A percentile compares a stretch with the other conserved stretches of the same genome.
phyloP scores from a whole-genome alignment of 208 protist genomes.

The Acanthamoeba castellanii region DNA sequence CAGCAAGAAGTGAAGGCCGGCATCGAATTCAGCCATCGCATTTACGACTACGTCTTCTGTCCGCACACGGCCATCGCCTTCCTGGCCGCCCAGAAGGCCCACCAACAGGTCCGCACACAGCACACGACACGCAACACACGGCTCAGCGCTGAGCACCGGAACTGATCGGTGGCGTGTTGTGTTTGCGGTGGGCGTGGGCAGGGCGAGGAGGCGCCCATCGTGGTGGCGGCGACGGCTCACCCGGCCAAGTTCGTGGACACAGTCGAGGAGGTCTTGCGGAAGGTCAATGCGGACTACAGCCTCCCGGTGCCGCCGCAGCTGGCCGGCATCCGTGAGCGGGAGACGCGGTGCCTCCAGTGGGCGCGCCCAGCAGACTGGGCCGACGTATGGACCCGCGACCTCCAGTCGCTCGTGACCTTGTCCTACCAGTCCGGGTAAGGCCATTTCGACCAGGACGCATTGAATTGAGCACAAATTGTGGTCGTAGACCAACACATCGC shows the following conservation, averaged over 20 bases:
- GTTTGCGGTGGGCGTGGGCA: not conserved
- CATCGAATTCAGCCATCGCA: not conserved
- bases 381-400: slow-evolving; percentile 10
- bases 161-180: not conserved
- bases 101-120: not conserved
- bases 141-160: too few relatives aligned
- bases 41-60: slow-evolving; percentile 67
- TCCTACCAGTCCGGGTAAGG: not conserved
- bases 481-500: too few relatives aligned
- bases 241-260: slow-evolving; percentile 80
- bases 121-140: not conserved
- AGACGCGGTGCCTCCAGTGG: slow-evolving; percentile 55
- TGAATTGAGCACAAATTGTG: too few relatives aligned
- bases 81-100: not conserved
- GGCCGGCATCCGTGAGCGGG: slow-evolving; percentile 34
- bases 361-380: not conserved
- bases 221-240: slow-evolving; percentile 76
- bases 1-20: slow-evolving; percentile 65
- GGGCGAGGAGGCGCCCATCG: not conserved
- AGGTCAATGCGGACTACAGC: not conserved
- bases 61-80: slow-evolving; percentile 80
- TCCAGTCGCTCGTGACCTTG: not conserved
- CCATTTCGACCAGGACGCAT: too few relatives aligned
- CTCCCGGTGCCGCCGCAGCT: slow-evolving; percentile 42
- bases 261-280: not conserved